Conservation (phyloP, 352 stramenopile species). For the Lagenidium sp. region DNA sequence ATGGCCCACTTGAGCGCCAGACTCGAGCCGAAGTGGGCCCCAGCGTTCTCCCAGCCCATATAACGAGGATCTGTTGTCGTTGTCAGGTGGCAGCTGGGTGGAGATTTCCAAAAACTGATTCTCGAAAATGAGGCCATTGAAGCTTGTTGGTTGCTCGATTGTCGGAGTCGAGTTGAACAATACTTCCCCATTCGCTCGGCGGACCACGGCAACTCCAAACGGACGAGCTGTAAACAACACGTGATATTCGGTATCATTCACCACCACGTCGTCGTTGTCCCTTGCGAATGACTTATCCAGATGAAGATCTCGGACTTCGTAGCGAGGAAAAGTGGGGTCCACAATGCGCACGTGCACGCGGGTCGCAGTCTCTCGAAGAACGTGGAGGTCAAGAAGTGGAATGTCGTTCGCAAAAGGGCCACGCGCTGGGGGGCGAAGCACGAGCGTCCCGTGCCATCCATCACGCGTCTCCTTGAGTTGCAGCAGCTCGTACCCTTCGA, state of each 20-base stretch:
- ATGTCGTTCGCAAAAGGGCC: conserved; percentile 80
- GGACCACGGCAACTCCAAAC: conserved; percentile 66
- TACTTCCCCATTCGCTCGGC: conserved; percentile 39
- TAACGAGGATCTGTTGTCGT: conserved; percentile 20
- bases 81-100: conserved; percentile 32
- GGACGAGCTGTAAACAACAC: conserved; percentile 57
- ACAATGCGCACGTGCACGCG: conserved; percentile 74
- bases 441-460: conserved; percentile 50
- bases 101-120: conserved; percentile 87
- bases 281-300: no score
- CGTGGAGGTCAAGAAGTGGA: conserved; percentile 42
- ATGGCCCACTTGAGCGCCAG: conserved; percentile 37
- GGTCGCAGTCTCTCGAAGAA: conserved; percentile 36
- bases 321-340: conserved; percentile 59
- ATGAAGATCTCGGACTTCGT: conserved; percentile 50
- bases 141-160: conserved; percentile 20
- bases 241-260: conserved; percentile 16
- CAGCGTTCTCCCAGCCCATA: conserved; percentile 75
- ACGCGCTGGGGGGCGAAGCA: conserved; percentile 24
- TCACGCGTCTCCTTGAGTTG: conserved; percentile 36
- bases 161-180: conserved; percentile 82
- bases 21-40: conserved; percentile 22
- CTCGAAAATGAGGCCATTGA: conserved; percentile 68
- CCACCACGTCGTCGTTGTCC: neutral
- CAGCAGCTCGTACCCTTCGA: conserved; percentile 60